These are phyloP conservation scores for Calvatia gigantea DNA, from an alignment of 768 basidiomycete genomes.

Conservation along the genomic window DNA sequence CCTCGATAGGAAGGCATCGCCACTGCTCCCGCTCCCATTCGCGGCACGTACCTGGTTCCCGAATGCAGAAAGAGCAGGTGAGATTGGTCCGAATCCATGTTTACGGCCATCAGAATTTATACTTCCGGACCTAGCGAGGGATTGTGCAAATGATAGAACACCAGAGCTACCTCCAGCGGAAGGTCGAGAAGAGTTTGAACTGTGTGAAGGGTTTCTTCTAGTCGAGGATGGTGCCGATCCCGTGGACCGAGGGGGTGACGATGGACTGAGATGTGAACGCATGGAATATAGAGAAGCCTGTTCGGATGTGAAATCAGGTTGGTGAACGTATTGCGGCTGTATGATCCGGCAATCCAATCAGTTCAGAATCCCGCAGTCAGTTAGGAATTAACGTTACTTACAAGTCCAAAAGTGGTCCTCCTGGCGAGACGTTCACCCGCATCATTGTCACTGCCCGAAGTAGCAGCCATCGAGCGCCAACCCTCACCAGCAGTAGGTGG, in stretches of 20 bases:
- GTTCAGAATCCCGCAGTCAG: constrained; percentile 7
- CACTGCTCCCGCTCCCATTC: constrained; percentile 13
- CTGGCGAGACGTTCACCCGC: constrained; percentile 28
- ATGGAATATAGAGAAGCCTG: constrained; percentile 64
- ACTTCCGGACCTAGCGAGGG: constrained; percentile 47
- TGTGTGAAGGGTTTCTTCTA: constrained; percentile 32
- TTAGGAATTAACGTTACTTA: constrained; percentile 31
- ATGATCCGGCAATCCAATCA: constrained; percentile 8
- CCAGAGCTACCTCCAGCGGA: constrained; percentile 38
- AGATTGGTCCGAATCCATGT: constrained; percentile 28
- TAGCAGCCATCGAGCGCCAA: constrained; percentile 55
- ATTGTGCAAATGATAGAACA: constrained; percentile 26
- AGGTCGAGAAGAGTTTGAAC: constrained; percentile 55
- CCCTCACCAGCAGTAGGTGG: constrained; percentile 59
- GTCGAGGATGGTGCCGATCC: constrained; percentile 52
- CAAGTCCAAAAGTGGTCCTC: constrained; percentile 61
- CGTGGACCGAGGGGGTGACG: constrained; percentile 40
- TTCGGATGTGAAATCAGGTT: constrained; percentile 47
- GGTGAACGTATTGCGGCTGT: constrained; percentile 44
- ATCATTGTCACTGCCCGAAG: constrained; percentile 19
- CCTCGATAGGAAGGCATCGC: background rate
- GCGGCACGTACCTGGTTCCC: constrained; percentile 27
- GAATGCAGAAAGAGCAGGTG: constrained; percentile 52
- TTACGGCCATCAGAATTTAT: constrained; percentile 51
- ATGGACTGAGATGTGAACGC: constrained; percentile 48